Conservation (phyloP, 164 flowering plant species). For the Liriodendron chinense region DNA sequence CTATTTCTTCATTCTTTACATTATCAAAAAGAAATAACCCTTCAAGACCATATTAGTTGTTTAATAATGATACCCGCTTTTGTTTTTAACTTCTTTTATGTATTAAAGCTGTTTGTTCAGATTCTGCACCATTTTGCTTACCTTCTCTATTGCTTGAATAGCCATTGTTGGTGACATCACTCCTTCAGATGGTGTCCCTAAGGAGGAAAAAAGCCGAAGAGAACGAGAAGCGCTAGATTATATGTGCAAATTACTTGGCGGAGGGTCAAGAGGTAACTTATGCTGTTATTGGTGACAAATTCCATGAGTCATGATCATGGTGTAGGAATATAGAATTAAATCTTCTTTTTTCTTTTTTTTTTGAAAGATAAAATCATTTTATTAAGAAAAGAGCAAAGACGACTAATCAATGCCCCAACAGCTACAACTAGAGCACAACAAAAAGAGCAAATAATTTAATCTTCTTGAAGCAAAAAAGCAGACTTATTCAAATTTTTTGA, state of each 20-base stretch:
- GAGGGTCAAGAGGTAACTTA: conserved; percentile 66
- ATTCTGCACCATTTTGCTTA: neutral
- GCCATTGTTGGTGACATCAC: conserved; percentile 98
- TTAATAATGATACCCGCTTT: neutral
- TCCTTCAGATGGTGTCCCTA: conserved; percentile 83
- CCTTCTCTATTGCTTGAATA: conserved; percentile 20
- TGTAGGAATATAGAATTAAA: neutral
- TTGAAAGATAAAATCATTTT: too few species aligned
- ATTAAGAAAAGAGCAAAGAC: too few species aligned
- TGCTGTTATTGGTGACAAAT: neutral
- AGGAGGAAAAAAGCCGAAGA: conserved; percentile 70
- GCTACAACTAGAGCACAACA: too few species aligned
- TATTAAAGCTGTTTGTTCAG: neutral
- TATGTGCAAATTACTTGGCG: conserved; percentile 89
- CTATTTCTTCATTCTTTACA: too few species aligned
- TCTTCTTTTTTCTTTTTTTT: too few species aligned
- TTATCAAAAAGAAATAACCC: too few species aligned
- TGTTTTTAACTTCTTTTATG: neutral
- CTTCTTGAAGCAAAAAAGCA: too few species aligned
- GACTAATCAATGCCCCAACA: too few species aligned
- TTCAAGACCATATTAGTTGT: neutral
- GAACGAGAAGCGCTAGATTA: conserved; percentile 79
- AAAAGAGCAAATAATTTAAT: too few species aligned
- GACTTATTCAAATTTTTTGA: too few species aligned
- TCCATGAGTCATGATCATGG: neutral